Evolutionary conservation across 192 early-diverging fungal species (phyloP).

Genomic region (Tieghemiomyces parasiticus): DNA sequence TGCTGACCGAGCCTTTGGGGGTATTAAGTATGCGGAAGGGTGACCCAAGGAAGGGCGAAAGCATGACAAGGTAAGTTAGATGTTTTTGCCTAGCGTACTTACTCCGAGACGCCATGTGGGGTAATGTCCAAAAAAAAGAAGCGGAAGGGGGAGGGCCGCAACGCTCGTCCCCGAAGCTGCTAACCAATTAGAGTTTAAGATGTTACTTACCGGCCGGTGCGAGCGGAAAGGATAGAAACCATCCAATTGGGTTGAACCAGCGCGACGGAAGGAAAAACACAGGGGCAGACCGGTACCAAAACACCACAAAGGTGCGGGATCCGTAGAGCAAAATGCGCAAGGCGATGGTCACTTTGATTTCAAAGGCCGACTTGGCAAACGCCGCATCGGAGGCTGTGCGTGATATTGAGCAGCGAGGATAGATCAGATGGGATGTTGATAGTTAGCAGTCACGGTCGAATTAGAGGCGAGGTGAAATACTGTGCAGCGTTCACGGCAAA

Average conservation of each 20-base stretch:
- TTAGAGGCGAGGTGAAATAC: too few species aligned
- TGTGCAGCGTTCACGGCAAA: too few species aligned
- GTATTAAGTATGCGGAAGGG: too few species aligned
- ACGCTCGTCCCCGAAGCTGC: too few species aligned
- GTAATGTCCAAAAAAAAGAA: too few species aligned
- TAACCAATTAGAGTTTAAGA: too few species aligned
- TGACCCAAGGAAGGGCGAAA: too few species aligned
- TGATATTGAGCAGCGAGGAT: slow-evolving; percentile 3
- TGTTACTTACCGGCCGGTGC: slow-evolving; percentile 51
- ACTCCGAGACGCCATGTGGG: too few species aligned
- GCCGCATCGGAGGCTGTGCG: slow-evolving; percentile 37
- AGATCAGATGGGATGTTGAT: slow-evolving; percentile 4
- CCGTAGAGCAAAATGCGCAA: slow-evolving; percentile 48
- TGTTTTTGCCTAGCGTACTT: too few species aligned
- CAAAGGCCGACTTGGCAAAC: slow-evolving; percentile 51
- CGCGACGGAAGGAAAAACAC: slow-evolving; percentile 63
- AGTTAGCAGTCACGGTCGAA: too few species aligned
- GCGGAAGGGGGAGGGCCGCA: too few species aligned
- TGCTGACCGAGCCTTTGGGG: slow-evolving; percentile 68
- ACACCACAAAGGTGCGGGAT: slow-evolving; percentile 38
- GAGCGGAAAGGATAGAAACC: slow-evolving; percentile 51
- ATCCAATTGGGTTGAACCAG: slow-evolving; percentile 63
- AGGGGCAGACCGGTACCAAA: slow-evolving; percentile 48
- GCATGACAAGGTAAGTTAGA: too few species aligned
- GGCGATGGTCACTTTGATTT: slow-evolving; percentile 57